A percentile compares a stretch with the other conserved stretches of the same genome.
Evolutionary conservation across 2,329 filamentous ascomycete species (phyloP).

Genomic region (Balansia obtecta): DNA sequence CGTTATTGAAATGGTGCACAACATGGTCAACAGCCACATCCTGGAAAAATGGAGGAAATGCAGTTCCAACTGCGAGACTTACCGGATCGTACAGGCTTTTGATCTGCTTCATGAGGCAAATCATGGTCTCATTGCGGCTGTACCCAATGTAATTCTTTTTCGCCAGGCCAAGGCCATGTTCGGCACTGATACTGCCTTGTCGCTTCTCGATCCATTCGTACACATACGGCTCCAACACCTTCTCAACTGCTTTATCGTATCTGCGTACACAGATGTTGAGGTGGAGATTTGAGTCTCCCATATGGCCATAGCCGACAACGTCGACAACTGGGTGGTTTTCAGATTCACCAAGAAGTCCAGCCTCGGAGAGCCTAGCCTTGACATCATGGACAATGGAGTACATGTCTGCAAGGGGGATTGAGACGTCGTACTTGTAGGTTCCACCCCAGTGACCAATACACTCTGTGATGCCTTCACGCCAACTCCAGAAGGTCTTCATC

Average conservation of each 20-base stretch:
- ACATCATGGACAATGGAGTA: slow-evolving; percentile 85
- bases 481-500: slow-evolving; percentile 72
- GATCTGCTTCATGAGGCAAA: slow-evolving; percentile 87
- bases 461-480: slow-evolving; percentile 89
- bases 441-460: slow-evolving; percentile 81
- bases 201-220: slow-evolving; percentile 92
- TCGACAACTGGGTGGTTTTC: slow-evolving; percentile 69
- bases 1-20: too few relatives aligned
- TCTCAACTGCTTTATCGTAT: slow-evolving; percentile 81
- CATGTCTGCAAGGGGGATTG: slow-evolving; percentile 77
- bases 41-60: slow-evolving; percentile 6
- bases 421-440: slow-evolving; percentile 97
- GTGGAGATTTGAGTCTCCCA: slow-evolving; percentile 94
- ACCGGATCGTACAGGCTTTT: slow-evolving; percentile 92
- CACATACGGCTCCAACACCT: slow-evolving; percentile 82
- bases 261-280: slow-evolving; percentile 74
- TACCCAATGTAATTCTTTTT: slow-evolving; percentile 96
- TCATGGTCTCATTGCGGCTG: slow-evolving; percentile 76
- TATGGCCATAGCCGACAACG: slow-evolving; percentile 95
- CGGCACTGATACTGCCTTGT: slow-evolving; percentile 88
- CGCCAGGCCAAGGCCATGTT: slow-evolving; percentile 85
- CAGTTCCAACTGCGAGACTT: slow-evolving; percentile 26
- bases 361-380: slow-evolving; percentile 55
- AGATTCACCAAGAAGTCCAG: slow-evolving; percentile 66
- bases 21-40: too few relatives aligned